Percentiles rank a stretch among this genome's conserved stretches.
phyloP scores from a whole-genome alignment of 768 basidiomycete species.

The Psilocybe tampanensis region DNA sequence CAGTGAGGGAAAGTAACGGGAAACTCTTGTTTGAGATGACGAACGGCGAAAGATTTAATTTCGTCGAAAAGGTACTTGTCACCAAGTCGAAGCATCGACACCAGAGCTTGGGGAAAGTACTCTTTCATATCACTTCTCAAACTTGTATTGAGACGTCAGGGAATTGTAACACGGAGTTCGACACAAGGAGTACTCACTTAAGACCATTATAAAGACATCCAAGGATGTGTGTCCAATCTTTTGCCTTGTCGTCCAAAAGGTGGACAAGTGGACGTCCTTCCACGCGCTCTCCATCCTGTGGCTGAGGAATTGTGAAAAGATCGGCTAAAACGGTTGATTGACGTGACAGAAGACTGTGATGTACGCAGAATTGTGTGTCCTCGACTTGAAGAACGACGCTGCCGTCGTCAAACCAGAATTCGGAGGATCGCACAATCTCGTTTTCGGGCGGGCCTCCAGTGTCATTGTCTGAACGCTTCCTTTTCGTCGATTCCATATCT shows the following conservation, averaged over 20 bases:
- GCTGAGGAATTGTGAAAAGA: conserved; percentile 19
- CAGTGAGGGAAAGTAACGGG: neutral
- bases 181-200: neutral
- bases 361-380: conserved; percentile 11
- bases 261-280: conserved; percentile 11
- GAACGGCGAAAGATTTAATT: neutral
- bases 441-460: no score
- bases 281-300: neutral
- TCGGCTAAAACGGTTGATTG: conserved; percentile 20
- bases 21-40: neutral
- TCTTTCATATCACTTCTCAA: neutral
- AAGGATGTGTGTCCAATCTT: conserved; percentile 3
- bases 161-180: neutral
- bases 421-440: no score
- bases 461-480: no score
- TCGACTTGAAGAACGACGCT: conserved; percentile 16
- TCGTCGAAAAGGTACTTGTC: neutral
- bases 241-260: neutral
- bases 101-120: neutral
- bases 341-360: conserved; percentile 11
- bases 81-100: neutral
- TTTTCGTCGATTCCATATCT: no score
- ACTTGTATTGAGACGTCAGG: neutral
- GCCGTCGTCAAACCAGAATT: conserved; percentile 19
- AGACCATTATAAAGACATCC: neutral